phyloP scores from a whole-genome alignment of 2,329 filamentous ascomycete genomes.

The Trichoderma citrinoviride region DNA sequence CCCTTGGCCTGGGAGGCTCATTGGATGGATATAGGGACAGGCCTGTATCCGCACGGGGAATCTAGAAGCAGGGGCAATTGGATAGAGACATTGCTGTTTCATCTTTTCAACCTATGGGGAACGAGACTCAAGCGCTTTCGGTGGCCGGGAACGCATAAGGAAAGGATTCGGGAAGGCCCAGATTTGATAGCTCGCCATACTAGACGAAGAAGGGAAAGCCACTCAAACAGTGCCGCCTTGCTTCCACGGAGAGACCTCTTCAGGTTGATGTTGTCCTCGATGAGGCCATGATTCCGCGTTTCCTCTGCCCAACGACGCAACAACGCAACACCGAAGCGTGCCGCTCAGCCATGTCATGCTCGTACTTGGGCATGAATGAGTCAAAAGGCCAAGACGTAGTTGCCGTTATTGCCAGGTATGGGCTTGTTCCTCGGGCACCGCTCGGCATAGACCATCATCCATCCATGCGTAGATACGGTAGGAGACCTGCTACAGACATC shows the following conservation, averaged over 20 bases:
- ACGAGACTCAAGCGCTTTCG: constrained; percentile 18
- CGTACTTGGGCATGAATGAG: constrained; percentile 13
- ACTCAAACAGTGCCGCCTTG: background rate
- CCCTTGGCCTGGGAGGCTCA: background rate
- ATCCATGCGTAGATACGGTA: background rate
- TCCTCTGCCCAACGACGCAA: background rate
- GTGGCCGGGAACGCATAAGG: background rate
- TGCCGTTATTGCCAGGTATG: background rate
- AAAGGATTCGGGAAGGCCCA: constrained; percentile 10
- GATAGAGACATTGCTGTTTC: constrained; percentile 8
- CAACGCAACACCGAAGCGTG: background rate
- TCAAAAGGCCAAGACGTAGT: background rate
- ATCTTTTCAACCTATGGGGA: constrained; percentile 11
- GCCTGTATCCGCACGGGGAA: background rate
- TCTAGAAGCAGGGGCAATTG: background rate
- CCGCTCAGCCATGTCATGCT: background rate
- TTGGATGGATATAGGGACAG: background rate
- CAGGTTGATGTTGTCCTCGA: no score
- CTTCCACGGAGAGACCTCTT: background rate
- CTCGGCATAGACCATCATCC: background rate
- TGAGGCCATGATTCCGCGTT: background rate
- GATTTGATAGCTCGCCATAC: constrained; percentile 10
- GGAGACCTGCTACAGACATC: background rate
- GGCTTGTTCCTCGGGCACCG: constrained; percentile 3
- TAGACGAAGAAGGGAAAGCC: constrained; percentile 12